Base-by-base conservation (phyloP, 768 basidiomycete genomes). In the Tulasnella sp. region DNA sequence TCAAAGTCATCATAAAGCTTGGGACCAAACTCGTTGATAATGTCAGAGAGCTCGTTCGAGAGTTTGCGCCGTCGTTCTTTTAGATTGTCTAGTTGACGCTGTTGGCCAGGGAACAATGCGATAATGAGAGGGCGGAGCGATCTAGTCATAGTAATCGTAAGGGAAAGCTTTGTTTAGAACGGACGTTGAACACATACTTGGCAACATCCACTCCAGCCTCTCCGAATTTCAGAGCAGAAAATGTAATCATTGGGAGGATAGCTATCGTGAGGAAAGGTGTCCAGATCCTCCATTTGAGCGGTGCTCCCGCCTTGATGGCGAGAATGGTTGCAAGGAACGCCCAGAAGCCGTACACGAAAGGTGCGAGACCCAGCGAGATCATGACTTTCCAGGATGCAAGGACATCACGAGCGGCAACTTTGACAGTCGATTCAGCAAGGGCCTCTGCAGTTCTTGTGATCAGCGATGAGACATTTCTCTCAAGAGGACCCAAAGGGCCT, bases 131-230 rank as follows among this genome's bases (percentile, higher is more conserved):
- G 95, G 32, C 89, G 82, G 30, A 98, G 76, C 17, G 94, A 96
- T 70, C 92, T 96, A n/a, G n/a, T n/a, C n/a, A 59, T 1, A 38
- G 61, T n/a, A 56, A 10, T 42, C 19, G 44, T n/a, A n/a, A n/a
- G n/a, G n/a, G n/a, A n/a, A n/a, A n/a, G n/a, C n/a, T n/a, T n/a
- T n/a, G n/a, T n/a, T n/a, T n/a, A 21, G 17, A 63, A 51, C 9
- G 60, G 54, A 52, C 51, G 29, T 49, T 30, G 15, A 34, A 27
- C 27, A 73, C 86, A 65, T 66, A 94, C 93, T 97, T 97, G 56
- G 93, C 77, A 26, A 98, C 92, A 67, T 98, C 95, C 82, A 96
- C 85, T 23, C 94, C 95, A 32, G 94, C 95, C 70, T 98, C 95
- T 44, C 95, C 95, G 67, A 98, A 98, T 71, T 96, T 95, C 54